Evolutionary conservation across 805 yeast species (phyloP).

Genomic region (Suhomyces faveliae): DNA sequence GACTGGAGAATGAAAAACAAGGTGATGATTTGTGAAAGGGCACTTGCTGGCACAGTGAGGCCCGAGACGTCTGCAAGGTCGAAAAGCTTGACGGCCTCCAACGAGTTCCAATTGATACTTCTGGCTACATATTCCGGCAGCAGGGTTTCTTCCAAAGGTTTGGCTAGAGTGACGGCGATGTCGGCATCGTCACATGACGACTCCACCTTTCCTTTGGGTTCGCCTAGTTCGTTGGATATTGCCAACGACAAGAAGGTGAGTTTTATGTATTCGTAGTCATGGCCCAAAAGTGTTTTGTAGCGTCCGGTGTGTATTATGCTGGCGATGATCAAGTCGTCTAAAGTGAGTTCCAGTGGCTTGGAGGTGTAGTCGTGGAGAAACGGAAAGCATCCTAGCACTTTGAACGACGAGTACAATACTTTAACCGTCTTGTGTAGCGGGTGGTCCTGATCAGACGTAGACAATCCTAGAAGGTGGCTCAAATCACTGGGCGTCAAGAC

Average conservation of each 20-base stretch:
- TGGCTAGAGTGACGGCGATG: neutral
- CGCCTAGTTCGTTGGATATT: neutral
- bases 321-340: constrained; percentile 29
- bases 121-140: constrained; percentile 11
- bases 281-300: constrained; percentile 32
- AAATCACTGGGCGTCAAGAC: constrained; percentile 19
- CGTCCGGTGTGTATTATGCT: constrained; percentile 43
- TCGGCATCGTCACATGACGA: neutral
- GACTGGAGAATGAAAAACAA: constrained; percentile 48
- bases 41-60: constrained; percentile 38
- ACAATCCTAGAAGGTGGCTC: constrained; percentile 16
- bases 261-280: constrained; percentile 39
- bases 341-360: constrained; percentile 36
- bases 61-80: constrained; percentile 44
- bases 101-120: constrained; percentile 27
- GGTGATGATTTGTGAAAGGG: constrained; percentile 45
- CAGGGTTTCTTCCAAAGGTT: constrained; percentile 9
- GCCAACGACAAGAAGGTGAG: constrained; percentile 49
- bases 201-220: neutral
- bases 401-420: constrained; percentile 37
- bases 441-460: neutral
- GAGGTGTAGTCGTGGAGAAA: constrained; percentile 35
- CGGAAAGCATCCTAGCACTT: constrained; percentile 50
- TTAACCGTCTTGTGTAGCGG: neutral
- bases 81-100: constrained; percentile 39